Conservation (phyloP, 495 filamentous ascomycete species). For the Aspergillus haitiensis region DNA sequence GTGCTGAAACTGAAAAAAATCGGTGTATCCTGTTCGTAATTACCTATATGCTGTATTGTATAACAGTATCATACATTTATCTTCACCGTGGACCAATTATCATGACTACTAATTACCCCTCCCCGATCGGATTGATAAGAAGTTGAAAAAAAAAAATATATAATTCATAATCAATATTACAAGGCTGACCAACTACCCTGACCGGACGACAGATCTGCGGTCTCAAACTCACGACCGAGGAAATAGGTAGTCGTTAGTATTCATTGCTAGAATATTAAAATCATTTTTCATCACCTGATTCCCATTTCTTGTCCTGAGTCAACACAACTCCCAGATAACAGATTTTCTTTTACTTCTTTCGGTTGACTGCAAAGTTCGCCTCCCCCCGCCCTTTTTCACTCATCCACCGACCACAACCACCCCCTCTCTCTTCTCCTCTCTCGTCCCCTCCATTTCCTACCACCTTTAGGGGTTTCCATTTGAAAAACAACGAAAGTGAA, state of each 20-base stretch:
- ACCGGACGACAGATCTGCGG: not conserved
- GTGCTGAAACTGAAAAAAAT: no score
- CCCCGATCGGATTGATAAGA: constrained; percentile 1
- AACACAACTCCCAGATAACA: not conserved
- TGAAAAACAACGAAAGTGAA: not conserved
- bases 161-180: not conserved
- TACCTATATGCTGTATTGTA: no score
- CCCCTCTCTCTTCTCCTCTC: constrained; percentile 13
- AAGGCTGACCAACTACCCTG: not conserved
- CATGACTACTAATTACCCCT: not conserved
- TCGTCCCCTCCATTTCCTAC: not conserved
- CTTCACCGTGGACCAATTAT: no score
- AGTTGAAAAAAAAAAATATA: not conserved
- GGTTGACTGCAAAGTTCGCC: not conserved
- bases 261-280: not conserved
- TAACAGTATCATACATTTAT: no score
- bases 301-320: not conserved
- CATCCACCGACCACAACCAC: not conserved
- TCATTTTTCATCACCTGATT: not conserved
- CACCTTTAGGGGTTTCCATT: not conserved
- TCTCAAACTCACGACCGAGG: not conserved
- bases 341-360: not conserved
- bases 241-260: not conserved
- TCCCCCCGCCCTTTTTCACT: not conserved
- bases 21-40: no score